These are phyloP conservation scores for Aureobasidium musti DNA, from an alignment of 2,329 filamentous ascomycete species.

Conservation along the genomic window DNA sequence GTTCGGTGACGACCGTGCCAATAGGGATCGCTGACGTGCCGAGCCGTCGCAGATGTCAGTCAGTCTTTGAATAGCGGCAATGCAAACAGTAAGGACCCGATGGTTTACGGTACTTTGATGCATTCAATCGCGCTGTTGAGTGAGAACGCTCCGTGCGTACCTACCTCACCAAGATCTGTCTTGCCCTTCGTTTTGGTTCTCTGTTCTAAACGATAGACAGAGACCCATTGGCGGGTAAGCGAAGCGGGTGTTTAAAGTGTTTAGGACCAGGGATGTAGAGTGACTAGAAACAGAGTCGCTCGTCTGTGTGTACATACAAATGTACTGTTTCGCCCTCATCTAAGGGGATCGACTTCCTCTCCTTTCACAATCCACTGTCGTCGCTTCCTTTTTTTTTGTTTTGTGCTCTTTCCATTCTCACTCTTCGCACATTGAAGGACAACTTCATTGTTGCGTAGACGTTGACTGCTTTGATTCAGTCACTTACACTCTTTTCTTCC, in stretches of 20 bases:
- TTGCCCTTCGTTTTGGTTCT: slow-evolving; percentile 7
- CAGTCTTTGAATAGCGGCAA: not conserved
- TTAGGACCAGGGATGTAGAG: not conserved
- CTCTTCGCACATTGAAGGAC: not conserved
- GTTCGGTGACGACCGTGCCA: not conserved
- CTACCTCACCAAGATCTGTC: slow-evolving; percentile 15
- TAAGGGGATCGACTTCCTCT: slow-evolving; percentile 4
- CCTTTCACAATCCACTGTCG: slow-evolving; percentile 4
- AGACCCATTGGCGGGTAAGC: not conserved
- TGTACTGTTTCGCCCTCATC: slow-evolving; percentile 10
- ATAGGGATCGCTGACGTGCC: slow-evolving; percentile 7
- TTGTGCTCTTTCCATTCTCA: slow-evolving; percentile 14
- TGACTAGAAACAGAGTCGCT: not conserved
- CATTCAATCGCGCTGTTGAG: slow-evolving; percentile 9
- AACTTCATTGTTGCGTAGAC: slow-evolving; percentile 4
- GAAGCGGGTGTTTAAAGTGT: slow-evolving; percentile 21
- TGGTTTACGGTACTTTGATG: slow-evolving; percentile 3
- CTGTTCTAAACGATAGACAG: slow-evolving; percentile 8
- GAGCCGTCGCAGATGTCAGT: slow-evolving; percentile 16
- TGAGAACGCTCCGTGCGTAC: slow-evolving; percentile 12
- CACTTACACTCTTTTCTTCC: slow-evolving; percentile 5
- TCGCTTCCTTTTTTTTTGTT: slow-evolving; percentile 3
- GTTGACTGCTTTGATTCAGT: slow-evolving; percentile 21
- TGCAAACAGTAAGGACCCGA: not conserved
- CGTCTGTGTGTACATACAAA: slow-evolving; percentile 15